Evolutionary conservation across 225 moss, liverwort and hornwort genomes (phyloP).

Genomic region (Takakia lepidozioides): DNA sequence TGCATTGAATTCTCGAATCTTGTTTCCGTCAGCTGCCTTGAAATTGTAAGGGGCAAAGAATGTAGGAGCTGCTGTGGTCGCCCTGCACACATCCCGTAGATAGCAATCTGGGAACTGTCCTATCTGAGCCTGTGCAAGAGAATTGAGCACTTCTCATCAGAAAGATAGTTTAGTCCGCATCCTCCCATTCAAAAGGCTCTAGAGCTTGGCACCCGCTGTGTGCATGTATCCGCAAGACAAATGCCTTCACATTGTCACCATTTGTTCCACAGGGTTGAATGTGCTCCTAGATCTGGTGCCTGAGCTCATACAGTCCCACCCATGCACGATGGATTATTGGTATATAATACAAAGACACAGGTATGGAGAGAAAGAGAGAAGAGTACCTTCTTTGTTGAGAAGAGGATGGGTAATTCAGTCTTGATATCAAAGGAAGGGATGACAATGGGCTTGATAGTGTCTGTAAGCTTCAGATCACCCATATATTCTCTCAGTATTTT

Average conservation of each 20-base stretch:
- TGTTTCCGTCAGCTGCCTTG: conserved; percentile 4
- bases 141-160: too few relatives aligned
- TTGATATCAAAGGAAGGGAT: conserved; percentile 33
- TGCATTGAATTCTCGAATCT: conserved; percentile 15
- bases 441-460: conserved; percentile 33
- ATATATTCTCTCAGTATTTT: conserved; percentile 14
- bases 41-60: conserved; percentile 52
- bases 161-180: too few relatives aligned
- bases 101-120: too few relatives aligned
- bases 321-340: conserved; percentile 9
- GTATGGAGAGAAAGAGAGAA: conserved; percentile 2
- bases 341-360: conserved; percentile 9
- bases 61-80: conserved; percentile 54
- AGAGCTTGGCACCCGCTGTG: too few relatives aligned
- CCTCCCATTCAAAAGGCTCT: too few relatives aligned
- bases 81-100: conserved; percentile 29
- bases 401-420: conserved; percentile 29
- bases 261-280: conserved; percentile 4
- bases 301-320: too few relatives aligned
- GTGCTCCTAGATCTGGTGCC: conserved; percentile 12
- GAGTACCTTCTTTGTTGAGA: conserved; percentile 9
- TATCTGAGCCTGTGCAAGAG: too few relatives aligned
- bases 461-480: conserved; percentile 8
- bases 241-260: conserved; percentile 2
- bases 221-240: too few relatives aligned